These are phyloP conservation scores for Senna siamea DNA, from an alignment of 306 rosid genomes.

Conservation along the genomic window DNA sequence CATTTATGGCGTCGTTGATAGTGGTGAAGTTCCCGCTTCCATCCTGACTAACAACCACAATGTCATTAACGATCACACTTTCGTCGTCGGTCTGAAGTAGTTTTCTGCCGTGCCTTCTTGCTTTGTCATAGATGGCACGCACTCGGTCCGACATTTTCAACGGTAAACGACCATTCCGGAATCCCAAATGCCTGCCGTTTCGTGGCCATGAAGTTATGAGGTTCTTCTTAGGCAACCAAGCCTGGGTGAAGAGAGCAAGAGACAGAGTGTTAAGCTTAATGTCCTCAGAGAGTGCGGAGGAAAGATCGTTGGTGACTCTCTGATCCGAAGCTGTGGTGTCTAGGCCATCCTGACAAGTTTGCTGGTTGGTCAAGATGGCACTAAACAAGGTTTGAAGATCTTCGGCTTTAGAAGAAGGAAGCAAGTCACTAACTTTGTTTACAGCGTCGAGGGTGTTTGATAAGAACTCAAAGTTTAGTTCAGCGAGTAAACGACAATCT, in stretches of 20 bases:
- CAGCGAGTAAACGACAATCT: conserved; percentile 64
- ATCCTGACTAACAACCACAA: conserved; percentile 66
- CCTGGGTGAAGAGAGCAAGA: conserved; percentile 56
- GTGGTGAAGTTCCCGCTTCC: conserved; percentile 72
- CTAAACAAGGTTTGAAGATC: conserved; percentile 63
- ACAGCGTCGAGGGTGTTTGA: conserved; percentile 44
- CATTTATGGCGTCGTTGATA: conserved; percentile 65
- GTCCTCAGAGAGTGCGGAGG: conserved; percentile 51
- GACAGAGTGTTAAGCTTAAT: conserved; percentile 70
- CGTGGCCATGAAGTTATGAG: conserved; percentile 46
- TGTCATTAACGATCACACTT: conserved; percentile 51
- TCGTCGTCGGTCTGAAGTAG: conserved; percentile 35
- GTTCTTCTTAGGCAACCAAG: conserved; percentile 67
- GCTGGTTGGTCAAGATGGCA: conserved; percentile 72
- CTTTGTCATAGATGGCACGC: conserved; percentile 54
- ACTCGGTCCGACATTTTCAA: conserved; percentile 56
- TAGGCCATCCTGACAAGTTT: conserved; percentile 79
- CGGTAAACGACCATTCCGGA: conserved; percentile 59
- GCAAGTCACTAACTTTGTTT: conserved; percentile 31
- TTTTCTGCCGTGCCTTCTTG: conserved; percentile 53
- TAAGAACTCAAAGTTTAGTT: conserved; percentile 57
- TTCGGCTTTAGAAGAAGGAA: conserved; percentile 58
- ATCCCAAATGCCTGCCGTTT: conserved; percentile 41
- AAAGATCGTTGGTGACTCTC: conserved; percentile 48
- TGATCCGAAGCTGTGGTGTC: conserved; percentile 53